Base-by-base conservation (phyloP, 2,329 filamentous ascomycete genomes). In the Penicillium sp. region DNA sequence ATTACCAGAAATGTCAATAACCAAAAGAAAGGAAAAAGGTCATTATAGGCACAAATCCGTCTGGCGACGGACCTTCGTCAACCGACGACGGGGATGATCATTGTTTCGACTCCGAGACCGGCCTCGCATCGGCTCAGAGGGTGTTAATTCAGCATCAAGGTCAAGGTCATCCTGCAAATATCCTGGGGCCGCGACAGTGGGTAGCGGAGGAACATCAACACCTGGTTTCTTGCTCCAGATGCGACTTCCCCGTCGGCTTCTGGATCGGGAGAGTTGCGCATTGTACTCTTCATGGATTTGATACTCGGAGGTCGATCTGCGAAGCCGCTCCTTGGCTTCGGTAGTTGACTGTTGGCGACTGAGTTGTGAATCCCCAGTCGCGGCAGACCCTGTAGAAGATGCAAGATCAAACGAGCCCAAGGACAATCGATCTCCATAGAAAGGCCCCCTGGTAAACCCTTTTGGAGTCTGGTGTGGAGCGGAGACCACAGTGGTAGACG, bases 81-180 rank as follows among this genome's bases (percentile, higher is more conserved):
- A 45, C 43, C 44, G 55, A 19, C 53, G 51, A 31, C 52, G 56
- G 26, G 56, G 56, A 31, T 53, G 50, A 19, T 60, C 59, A 12
- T 64, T 51, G 42, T 52, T 61, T 22, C 61, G 60, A 39, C 51
- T 63, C 34, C 60, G 57, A 41, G 56, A 43, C 10, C 62, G 55
- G 31, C 61, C 62, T 45, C 64, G 59, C 19, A 45, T 38, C 21
- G 43, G 15, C n/a, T 63, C 60, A 29, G 47, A 24, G 3, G 35
- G n/a, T 22, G 17, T 26, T 2, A 43, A 39, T 29, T 45, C 45
- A 9, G 26, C 10, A 28, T 45, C 48, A 15, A 32, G 19, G 8
- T 50, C 51, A 35, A 41, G 33, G 3, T 35, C 50, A 28, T 28
- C 45, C 12, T 44, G 46, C 22, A 53, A 26, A 22, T 52, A 48